phyloP scores from a whole-genome alignment of 352 stramenopile species.

The Phytophthora sojae region DNA sequence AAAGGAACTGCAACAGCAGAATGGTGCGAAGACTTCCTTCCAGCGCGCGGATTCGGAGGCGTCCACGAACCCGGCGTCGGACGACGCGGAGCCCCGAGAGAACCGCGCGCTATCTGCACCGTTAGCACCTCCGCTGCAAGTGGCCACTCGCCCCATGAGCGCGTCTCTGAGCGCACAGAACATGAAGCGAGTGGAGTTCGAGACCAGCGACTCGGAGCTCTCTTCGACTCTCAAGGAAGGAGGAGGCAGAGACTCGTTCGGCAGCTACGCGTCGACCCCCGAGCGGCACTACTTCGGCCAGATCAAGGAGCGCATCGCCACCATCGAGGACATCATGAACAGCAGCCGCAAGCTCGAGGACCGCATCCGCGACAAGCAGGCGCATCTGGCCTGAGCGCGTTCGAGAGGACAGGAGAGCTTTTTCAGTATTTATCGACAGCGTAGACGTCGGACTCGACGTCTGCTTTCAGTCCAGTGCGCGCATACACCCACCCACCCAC shows the following conservation, averaged over 20 bases:
- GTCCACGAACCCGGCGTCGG: constrained; percentile 21
- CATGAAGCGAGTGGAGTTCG: constrained; percentile 36
- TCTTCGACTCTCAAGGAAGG: constrained; percentile 25
- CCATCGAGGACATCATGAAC: constrained; percentile 42
- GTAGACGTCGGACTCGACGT: constrained; percentile 14
- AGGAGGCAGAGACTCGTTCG: constrained; percentile 24
- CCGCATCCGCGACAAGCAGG: constrained; percentile 34
- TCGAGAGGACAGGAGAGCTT: background rate
- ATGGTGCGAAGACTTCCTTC: background rate
- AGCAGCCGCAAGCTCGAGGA: constrained; percentile 35
- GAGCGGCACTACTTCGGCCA: constrained; percentile 36
- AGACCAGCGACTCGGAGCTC: constrained; percentile 13
- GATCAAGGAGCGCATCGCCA: constrained; percentile 40
- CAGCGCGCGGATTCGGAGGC: constrained; percentile 14
- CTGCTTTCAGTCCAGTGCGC: background rate
- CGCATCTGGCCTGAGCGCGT: background rate
- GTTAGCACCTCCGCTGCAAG: constrained; percentile 15
- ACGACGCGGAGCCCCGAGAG: constrained; percentile 7
- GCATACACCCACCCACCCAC: background rate
- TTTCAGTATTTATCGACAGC: constrained; percentile 42
- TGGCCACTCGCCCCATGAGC: constrained; percentile 24
- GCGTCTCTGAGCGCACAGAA: constrained; percentile 25
- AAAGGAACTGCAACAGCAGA: background rate
- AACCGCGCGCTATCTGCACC: constrained; percentile 21
- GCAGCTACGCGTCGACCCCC: constrained; percentile 34